These are phyloP conservation scores for Tilletia indica DNA, from an alignment of 1,284 basidiomycete genomes.

Conservation along the genomic window DNA sequence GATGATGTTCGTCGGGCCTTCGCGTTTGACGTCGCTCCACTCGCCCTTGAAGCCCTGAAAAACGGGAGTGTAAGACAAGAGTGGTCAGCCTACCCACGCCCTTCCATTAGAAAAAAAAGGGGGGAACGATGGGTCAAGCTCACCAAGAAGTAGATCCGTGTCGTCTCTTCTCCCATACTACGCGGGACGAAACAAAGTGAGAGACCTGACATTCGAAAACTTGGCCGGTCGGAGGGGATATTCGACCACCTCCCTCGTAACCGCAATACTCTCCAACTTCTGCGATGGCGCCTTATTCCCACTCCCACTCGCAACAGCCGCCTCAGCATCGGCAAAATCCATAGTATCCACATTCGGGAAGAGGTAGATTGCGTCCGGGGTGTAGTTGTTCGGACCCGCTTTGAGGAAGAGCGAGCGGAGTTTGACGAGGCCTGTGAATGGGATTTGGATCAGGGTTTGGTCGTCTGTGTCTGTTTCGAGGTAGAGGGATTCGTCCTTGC, in stretches of 20 bases:
- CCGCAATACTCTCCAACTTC: conserved; percentile 43
- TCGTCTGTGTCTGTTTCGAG: conserved; percentile 43
- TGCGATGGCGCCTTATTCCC: conserved; percentile 26
- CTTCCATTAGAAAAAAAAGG: neutral
- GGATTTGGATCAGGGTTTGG: conserved; percentile 45
- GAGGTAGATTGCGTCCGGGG: conserved; percentile 39
- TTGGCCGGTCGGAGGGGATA: conserved; percentile 48
- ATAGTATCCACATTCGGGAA: conserved; percentile 41
- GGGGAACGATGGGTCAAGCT: neutral
- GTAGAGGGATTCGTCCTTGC: conserved; percentile 26
- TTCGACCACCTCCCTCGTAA: conserved; percentile 37
- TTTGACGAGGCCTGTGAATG: conserved; percentile 45
- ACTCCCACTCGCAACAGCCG: neutral
- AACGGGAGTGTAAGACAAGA: too few species aligned
- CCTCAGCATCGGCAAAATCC: conserved; percentile 40
- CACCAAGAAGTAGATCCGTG: conserved; percentile 33
- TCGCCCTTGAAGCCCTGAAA: conserved; percentile 49
- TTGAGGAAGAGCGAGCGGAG: conserved; percentile 38
- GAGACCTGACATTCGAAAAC: conserved; percentile 41
- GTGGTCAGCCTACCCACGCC: conserved; percentile 9
- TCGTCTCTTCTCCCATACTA: conserved; percentile 30
- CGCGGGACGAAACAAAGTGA: conserved; percentile 48
- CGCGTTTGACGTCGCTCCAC: conserved; percentile 24
- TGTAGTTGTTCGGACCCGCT: conserved; percentile 31
- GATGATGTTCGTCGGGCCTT: conserved; percentile 43